Conservation (phyloP, 441 rosid species). For the Kokia cookei region DNA sequence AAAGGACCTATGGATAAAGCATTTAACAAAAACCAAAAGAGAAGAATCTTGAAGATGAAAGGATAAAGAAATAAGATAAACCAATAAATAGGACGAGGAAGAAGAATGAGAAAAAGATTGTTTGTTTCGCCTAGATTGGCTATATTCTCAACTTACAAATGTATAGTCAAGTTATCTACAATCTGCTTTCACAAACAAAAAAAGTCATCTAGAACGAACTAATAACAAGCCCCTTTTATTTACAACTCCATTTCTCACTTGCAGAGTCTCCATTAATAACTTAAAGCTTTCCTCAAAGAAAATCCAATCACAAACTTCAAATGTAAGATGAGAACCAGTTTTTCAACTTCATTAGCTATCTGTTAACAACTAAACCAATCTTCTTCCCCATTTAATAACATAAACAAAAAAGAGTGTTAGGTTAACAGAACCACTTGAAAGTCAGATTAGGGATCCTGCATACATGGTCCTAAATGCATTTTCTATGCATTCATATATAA, state of each 20-base stretch:
- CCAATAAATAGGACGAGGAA: neutral
- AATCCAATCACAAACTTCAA: neutral
- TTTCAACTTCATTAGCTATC: neutral
- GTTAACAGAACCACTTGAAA: constrained; percentile 11
- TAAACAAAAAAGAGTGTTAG: constrained; percentile 11
- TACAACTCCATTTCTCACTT: neutral
- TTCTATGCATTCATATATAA: constrained; percentile 7
- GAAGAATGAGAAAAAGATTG: neutral
- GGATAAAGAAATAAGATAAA: neutral
- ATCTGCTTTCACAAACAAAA: neutral
- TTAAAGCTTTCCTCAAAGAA: neutral
- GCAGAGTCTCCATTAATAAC: neutral
- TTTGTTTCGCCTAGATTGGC: neutral
- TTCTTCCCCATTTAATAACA: constrained; percentile 1
- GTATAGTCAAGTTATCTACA: neutral
- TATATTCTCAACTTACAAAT: neutral
- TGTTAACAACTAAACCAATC: neutral
- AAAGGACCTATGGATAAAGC: neutral
- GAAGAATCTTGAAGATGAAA: neutral
- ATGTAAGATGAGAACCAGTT: neutral
- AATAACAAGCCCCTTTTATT: neutral
- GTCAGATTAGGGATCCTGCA: constrained; percentile 34
- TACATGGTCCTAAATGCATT: constrained; percentile 16
- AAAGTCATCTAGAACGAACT: neutral
- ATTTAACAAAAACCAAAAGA: neutral